These are phyloP conservation scores for Aspergillus aculeatus DNA, from an alignment of 2,329 filamentous ascomycete genomes.

Conservation along the genomic window DNA sequence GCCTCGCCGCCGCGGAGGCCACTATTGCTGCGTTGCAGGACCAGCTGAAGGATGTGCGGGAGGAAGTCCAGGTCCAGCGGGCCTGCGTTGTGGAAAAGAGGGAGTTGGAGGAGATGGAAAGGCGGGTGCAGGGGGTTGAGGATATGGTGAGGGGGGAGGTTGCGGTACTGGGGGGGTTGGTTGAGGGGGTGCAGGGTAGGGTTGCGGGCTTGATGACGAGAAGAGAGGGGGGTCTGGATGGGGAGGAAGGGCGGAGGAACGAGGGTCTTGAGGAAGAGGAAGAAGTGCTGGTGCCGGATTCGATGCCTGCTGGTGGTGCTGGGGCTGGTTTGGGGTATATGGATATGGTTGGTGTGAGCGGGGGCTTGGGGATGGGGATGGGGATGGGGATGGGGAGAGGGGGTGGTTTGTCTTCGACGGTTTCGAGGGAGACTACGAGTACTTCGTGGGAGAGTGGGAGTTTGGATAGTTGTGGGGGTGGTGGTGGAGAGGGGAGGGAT, in stretches of 20 bases:
- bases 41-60: not conserved
- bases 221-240: not conserved
- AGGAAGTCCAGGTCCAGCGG: not conserved
- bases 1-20: slow-evolving; percentile 11
- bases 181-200: not conserved
- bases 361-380: not conserved
- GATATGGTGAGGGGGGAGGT: too few species aligned
- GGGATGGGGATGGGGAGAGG: not conserved
- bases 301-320: slow-evolving; percentile 7
- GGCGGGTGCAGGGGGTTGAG: not conserved
- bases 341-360: not conserved
- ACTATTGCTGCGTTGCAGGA: slow-evolving; percentile 2
- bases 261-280: not conserved
- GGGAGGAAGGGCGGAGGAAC: not conserved
- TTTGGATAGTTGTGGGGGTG: not conserved
- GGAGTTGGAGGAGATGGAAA: not conserved
- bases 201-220: not conserved
- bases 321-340: not conserved
- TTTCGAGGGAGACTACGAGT: not conserved
- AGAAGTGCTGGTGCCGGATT: slow-evolving; percentile 17
- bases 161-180: not conserved
- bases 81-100: not conserved
- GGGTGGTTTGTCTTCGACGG: not conserved
- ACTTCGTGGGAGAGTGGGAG: not conserved
- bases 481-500: not conserved